Evolutionary conservation across 2,329 filamentous ascomycete genomes (phyloP), one percentile per base, ranked within the genome.

Genomic region (Colletotrichum sp.): DNA sequence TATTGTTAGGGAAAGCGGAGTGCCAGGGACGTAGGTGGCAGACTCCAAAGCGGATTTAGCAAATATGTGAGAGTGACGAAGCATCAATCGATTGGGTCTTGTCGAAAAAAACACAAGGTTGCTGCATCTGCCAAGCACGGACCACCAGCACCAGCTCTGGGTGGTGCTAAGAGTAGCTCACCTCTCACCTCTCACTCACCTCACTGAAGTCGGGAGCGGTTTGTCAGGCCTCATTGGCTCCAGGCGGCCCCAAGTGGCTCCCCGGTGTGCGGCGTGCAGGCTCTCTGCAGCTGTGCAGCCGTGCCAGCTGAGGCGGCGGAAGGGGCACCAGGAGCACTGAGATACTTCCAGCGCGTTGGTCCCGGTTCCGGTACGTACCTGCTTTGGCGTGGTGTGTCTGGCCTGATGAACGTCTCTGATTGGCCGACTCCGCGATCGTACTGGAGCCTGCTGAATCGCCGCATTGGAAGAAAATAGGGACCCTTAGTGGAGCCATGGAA

Each of bases 91-190:
- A 81, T 82, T 81, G 82, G 78, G 78, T 79, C 65, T 79, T 78
- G 78, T 78, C 71, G 78, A 82, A 82, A 83, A 83, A 78, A 78
- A 78, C 76, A 77, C 68, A 76, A 71, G 77, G 77, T 78, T 78
- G 72, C 77, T 78, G 70, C 84, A 85, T 71, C 78, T 85, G 10
- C 84, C 84, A 30, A 84, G 84, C 71, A 85, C 85, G 76, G 80
- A 82, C 78, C 84, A 86, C 59, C 63, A 76, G 32, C 55, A 34
- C 44, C 65, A 76, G 74, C 70, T 63, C 30, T 63, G 59, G 59
- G 59, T 34, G 59, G 59, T 62, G 59, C 59, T 21, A 52, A 52
- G 44, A 21, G 44, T 21, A 39, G 36, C 36, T 39, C 36, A 39
- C 36, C 36, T 39, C 57, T 62, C 44, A 52, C 44, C 44, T 52